Conservation (phyloP, 805 yeast species). For the Candida sphagnicola region DNA sequence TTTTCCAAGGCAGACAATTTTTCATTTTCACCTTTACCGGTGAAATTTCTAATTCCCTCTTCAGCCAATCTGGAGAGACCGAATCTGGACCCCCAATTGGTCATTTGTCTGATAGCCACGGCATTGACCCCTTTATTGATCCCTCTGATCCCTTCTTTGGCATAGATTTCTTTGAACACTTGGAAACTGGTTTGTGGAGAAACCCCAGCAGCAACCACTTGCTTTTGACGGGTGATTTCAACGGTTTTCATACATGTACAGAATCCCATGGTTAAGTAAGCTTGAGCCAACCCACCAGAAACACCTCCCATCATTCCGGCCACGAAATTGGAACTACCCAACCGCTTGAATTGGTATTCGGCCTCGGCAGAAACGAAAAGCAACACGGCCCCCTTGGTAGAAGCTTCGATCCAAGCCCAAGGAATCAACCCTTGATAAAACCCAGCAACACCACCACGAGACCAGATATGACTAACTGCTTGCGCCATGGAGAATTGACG, state of each 20-base stretch:
- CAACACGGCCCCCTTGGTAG: slow-evolving; percentile 97
- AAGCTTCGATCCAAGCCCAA: slow-evolving; percentile 99
- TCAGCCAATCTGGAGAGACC: slow-evolving; percentile 92
- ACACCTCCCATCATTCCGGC: slow-evolving; percentile 96
- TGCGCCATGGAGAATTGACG: slow-evolving; percentile 63
- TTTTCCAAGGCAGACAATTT: slow-evolving; percentile 75
- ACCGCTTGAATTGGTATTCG: slow-evolving; percentile 63
- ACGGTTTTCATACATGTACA: slow-evolving; percentile 99
- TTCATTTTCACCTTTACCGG: slow-evolving; percentile 54
- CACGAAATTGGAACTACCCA: slow-evolving; percentile 65
- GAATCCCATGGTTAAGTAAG: slow-evolving; percentile 95
- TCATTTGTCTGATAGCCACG: slow-evolving; percentile 97
- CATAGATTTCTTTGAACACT: slow-evolving; percentile 81
- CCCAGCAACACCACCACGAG: slow-evolving; percentile 89
- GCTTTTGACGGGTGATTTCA: slow-evolving; percentile 89
- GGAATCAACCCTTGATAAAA: slow-evolving; percentile 98
- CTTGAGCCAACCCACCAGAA: slow-evolving; percentile 94
- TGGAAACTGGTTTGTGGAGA: slow-evolving; percentile 68
- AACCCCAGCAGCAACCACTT: slow-evolving; percentile 59
- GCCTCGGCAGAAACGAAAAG: slow-evolving; percentile 90
- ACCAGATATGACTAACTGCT: slow-evolving; percentile 76
- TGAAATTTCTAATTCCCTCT: slow-evolving; percentile 63
- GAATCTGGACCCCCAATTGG: slow-evolving; percentile 98
- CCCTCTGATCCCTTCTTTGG: slow-evolving; percentile 87
- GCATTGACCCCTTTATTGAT: slow-evolving; percentile 98